phyloP scores from a whole-genome alignment of 306 rosid genomes.

The Lupinus albus region DNA sequence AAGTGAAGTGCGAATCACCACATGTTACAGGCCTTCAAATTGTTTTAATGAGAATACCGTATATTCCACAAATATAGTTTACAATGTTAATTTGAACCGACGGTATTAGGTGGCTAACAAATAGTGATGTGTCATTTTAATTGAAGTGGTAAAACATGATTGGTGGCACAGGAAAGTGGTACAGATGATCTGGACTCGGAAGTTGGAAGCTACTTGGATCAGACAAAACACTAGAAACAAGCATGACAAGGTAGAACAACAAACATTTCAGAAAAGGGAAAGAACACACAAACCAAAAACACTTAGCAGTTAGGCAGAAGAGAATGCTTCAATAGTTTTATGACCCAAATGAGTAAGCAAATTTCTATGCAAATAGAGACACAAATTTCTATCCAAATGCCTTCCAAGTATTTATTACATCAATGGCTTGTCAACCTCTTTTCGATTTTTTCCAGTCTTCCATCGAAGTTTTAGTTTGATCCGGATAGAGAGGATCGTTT shows the following conservation, averaged over 20 bases:
- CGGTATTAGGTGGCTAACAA: no score
- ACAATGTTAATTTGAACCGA: no score
- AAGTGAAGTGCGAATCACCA: background rate
- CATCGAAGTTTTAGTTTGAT: background rate
- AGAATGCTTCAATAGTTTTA: background rate
- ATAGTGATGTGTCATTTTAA: no score
- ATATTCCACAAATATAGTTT: background rate
- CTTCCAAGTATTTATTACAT: background rate
- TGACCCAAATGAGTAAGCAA: background rate
- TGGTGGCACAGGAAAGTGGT: no score
- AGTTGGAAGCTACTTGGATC: background rate
- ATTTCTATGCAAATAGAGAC: no score
- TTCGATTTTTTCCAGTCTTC: background rate
- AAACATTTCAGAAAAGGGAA: background rate
- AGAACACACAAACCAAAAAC: conserved; percentile 6
- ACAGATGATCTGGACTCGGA: no score
- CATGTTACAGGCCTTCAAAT: conserved; percentile 19
- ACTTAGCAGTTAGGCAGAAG: conserved; percentile 12
- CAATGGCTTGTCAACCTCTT: background rate
- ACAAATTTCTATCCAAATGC: no score
- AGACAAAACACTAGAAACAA: conserved; percentile 5
- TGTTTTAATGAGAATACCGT: conserved; percentile 9
- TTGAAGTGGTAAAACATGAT: no score
- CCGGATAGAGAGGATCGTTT: background rate
- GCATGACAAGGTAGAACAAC: background rate